Evolutionary conservation across 2,329 filamentous ascomycete genomes (phyloP), one percentile per base, ranked within the genome.

Genomic region (Stachybotrys echinatus): DNA sequence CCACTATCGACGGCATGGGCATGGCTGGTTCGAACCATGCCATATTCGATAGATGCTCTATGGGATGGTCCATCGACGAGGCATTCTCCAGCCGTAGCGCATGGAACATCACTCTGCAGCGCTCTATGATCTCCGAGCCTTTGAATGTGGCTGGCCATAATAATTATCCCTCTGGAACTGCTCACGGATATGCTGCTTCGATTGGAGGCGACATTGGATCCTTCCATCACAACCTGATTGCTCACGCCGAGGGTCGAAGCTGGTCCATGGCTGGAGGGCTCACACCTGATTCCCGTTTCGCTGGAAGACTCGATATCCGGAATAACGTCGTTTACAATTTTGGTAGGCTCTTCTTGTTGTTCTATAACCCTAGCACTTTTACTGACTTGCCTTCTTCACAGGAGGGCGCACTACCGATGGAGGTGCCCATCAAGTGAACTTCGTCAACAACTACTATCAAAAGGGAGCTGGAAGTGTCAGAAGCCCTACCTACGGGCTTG

Each of bases 311-410:
- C 1, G 65, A 67, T 42, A 62, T 67, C 7, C 58, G 65, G 5
- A 67, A 68, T 51, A 67, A 68, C 40, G 63, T 68, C 17, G 65
- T 67, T 1, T 67, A 68, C 52, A 67, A 68, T 49, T 67, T 66
- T 45, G 65, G 65, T n/a, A n/a, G n/a, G n/a, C n/a, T n/a, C n/a
- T n/a, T n/a, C n/a, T n/a, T n/a, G n/a, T n/a, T n/a, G n/a, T n/a
- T n/a, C n/a, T n/a, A n/a, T n/a, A n/a, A n/a, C n/a, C n/a, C n/a
- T n/a, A n/a, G n/a, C n/a, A n/a, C n/a, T n/a, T n/a, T n/a, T n/a
- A n/a, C n/a, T n/a, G n/a, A n/a, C n/a, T n/a, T n/a, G n/a, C n/a
- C n/a, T n/a, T n/a, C n/a, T n/a, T n/a, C n/a, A n/a, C n/a, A n/a
- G n/a, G n/a, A 12, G 23, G 31, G 3, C 62, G 64, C 12, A 60